Evolutionary conservation across 129 eudicot species (phyloP), one percentile per base, ranked within the genome.

Genomic region (Chrysanthemum seticuspe): DNA sequence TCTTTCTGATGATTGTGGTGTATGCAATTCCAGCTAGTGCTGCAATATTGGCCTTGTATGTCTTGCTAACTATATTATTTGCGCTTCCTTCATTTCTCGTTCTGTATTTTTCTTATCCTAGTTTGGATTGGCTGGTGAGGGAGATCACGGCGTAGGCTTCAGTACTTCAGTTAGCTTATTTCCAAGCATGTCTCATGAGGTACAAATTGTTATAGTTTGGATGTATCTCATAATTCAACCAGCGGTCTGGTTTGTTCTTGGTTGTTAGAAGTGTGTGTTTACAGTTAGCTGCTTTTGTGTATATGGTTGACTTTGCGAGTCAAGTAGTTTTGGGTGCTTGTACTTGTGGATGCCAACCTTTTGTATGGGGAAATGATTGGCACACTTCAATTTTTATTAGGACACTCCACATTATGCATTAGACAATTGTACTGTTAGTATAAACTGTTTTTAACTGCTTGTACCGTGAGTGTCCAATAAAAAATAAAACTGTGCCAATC

Each of bases 101-200:
- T 74, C 80, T 89, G 76, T 85, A 85, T 85, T 84, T 89, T 70
- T 81, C 88, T 15, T 89, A 85, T 77, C 92, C 92, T 54, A 82
- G 87, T 79, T 74, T 89, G 88, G 92, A 89, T 85, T 89, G 96
- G 96, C 78, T 89, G 62, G 77, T 83, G 49, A 84, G 86, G 79
- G 92, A 89, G 79, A 89, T 89, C 69, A 56, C 78, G 68, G 65
- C 83, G 53, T 89, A 84, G 86, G 79, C 67, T 74, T 64, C 51
- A 49, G 61, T 55, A 55, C 25, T 0, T 12, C 19, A 11, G 6
- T 21, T 67, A 9, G 13, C 16, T 7, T 40, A 7, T 40, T 7
- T 40, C 47, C 47, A 40, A 40, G 47, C 47, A 0, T 40, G 47
- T 40, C 10, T 40, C 47, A 40, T 40, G 3, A 14, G 47, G 6